Evolutionary conservation across 495 filamentous ascomycete species (phyloP).

Genomic region (Opeltia flavorubescens): DNA sequence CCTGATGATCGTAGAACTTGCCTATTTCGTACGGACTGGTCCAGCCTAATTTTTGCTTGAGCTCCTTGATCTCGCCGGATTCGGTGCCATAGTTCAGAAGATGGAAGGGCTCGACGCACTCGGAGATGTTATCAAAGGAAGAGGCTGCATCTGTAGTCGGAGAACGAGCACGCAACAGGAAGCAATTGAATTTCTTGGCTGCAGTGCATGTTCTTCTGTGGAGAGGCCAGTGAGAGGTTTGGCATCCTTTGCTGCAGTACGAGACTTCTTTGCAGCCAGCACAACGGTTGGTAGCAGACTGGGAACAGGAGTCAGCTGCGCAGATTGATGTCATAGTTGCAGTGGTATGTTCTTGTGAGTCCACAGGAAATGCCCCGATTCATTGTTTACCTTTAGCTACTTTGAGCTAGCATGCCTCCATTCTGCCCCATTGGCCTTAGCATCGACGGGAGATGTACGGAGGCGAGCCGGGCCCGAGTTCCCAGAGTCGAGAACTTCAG

Average conservation of each 20-base stretch:
- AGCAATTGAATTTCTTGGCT: background rate
- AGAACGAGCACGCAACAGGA: background rate
- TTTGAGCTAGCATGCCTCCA: no score
- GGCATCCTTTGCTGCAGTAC: constrained; percentile 5
- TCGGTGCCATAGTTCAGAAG: constrained; percentile 11
- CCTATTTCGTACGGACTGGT: constrained; percentile 3
- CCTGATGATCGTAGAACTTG: constrained; percentile 13
- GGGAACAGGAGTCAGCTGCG: no score
- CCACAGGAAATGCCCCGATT: no score
- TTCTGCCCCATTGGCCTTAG: no score
- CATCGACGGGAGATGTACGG: no score
- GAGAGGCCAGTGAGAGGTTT: background rate
- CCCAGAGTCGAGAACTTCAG: no score
- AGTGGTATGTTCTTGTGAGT: no score
- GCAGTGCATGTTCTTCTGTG: constrained; percentile 1
- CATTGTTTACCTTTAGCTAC: no score
- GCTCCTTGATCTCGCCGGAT: constrained; percentile 8
- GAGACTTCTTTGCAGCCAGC: background rate
- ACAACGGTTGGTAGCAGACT: constrained; percentile 22
- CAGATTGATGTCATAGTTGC: no score
- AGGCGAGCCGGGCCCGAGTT: no score
- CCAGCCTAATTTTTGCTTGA: constrained; percentile 5
- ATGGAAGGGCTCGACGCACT: constrained; percentile 11
- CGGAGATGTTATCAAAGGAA: background rate
- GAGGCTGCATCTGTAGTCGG: background rate